Conservation (phyloP, 2,329 filamentous ascomycete species). For the Pseudogymnoascus verrucosus region DNA sequence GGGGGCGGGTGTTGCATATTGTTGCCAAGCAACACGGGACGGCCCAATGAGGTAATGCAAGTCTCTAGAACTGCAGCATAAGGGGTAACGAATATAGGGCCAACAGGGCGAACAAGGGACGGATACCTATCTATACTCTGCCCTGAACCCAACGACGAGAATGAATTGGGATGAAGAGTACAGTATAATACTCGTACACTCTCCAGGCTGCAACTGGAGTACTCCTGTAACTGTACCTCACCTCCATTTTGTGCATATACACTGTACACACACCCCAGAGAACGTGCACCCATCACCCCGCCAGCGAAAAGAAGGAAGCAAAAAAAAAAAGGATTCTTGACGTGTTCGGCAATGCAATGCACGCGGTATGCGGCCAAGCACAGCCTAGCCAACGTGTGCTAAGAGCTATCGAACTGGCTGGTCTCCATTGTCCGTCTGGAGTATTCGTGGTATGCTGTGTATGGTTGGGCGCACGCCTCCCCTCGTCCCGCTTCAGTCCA, state of each 20-base stretch:
- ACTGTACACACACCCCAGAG: too few species aligned
- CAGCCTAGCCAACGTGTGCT: not conserved
- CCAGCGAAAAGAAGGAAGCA: not conserved
- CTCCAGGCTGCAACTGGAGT: too few species aligned
- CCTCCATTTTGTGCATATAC: not conserved
- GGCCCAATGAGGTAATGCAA: not conserved
- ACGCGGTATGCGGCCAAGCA: not conserved
- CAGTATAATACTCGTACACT: not conserved
- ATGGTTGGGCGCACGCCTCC: not conserved
- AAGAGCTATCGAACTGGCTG: not conserved
- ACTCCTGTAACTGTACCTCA: too few species aligned
- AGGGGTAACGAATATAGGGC: not conserved
- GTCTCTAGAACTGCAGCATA: not conserved
- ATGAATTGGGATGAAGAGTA: not conserved
- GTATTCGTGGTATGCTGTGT: not conserved
- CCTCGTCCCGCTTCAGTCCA: not conserved
- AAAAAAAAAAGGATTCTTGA: not conserved
- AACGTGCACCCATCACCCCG: not conserved
- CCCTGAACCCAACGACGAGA: not conserved
- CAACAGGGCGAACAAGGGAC: not conserved
- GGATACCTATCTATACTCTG: not conserved
- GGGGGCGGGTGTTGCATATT: not conserved
- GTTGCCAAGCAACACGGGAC: not conserved
- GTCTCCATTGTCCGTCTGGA: not conserved
- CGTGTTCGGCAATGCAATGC: not conserved